Evolutionary conservation across 179 eudicot genomes (phyloP).

Genomic region (Gypsophila paniculata): DNA sequence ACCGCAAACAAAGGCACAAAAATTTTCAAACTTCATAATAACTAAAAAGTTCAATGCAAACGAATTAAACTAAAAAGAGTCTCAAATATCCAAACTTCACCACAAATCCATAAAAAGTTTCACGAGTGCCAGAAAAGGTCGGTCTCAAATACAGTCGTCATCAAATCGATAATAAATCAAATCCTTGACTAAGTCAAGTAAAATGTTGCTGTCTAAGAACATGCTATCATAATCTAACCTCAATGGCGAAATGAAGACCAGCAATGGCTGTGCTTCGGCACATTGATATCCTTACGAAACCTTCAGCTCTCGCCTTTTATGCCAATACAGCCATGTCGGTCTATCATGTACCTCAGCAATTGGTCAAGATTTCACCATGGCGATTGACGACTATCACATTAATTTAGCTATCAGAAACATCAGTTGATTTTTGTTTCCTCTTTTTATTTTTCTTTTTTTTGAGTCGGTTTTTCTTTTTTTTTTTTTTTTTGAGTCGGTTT

Average conservation of each 20-base stretch:
- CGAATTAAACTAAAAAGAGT: not conserved
- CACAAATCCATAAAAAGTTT: not conserved
- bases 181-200: constrained; percentile 1
- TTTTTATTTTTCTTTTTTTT: too few relatives aligned
- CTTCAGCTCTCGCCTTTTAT: not conserved
- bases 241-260: constrained; percentile 16
- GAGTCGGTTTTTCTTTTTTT: too few relatives aligned
- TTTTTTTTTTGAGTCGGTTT: too few relatives aligned
- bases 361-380: not conserved
- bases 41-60: not conserved
- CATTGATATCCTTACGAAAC: not conserved
- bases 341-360: not conserved
- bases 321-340: not conserved
- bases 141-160: not conserved
- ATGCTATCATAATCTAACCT: not conserved
- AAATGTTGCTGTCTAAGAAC: not conserved
- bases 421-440: not conserved
- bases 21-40: not conserved
- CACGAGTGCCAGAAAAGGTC: not conserved
- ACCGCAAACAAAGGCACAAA: too few relatives aligned
- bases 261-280: constrained; percentile 18
- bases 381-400: not conserved
- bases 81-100: not conserved
- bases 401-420: not conserved
- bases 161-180: not conserved